Conservation (phyloP, 352 stramenopile genomes). For the Thraustochytrium striatum region DNA sequence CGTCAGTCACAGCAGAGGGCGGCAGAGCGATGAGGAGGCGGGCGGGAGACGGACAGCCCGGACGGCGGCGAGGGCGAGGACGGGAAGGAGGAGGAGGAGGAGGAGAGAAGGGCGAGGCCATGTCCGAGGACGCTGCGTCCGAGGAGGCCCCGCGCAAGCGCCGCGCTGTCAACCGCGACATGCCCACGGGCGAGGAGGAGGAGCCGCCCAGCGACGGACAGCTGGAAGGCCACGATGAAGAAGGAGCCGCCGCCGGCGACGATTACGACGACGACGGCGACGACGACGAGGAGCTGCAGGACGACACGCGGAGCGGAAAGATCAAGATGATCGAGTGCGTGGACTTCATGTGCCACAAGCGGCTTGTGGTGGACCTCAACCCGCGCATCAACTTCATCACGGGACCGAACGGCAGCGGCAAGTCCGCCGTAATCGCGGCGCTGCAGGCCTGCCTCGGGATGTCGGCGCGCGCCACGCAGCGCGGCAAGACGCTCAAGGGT, state of each 20-base stretch:
- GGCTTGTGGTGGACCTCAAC: slow-evolving; percentile 44
- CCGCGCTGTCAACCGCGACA: neutral
- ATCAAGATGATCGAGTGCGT: slow-evolving; percentile 49
- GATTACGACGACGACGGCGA: slow-evolving; percentile 2
- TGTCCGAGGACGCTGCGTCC: too few relatives aligned
- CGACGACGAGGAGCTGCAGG: neutral
- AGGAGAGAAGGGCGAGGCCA: too few relatives aligned
- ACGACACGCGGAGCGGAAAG: slow-evolving; percentile 20
- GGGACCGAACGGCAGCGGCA: slow-evolving; percentile 89
- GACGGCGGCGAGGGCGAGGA: too few relatives aligned
- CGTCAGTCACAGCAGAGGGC: too few relatives aligned
- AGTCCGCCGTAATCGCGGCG: slow-evolving; percentile 74
- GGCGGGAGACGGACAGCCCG: too few relatives aligned
- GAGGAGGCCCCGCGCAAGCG: too few relatives aligned
- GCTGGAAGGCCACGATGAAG: too few relatives aligned
- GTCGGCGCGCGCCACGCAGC: slow-evolving; percentile 81
- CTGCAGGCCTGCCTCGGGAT: slow-evolving; percentile 94
- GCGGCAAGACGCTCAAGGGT: slow-evolving; percentile 89
- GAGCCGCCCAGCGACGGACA: too few relatives aligned
- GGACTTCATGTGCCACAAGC: slow-evolving; percentile 55
- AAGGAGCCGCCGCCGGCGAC: neutral
- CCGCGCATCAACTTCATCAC: slow-evolving; percentile 82
- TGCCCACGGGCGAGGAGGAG: neutral
- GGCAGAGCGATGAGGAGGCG: too few relatives aligned
- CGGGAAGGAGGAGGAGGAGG: too few relatives aligned